Percentiles rank a stretch among this genome's conserved stretches.
Conservation (phyloP, 352 stramenopile genomes). For the Thraustochytrium sp. region DNA sequence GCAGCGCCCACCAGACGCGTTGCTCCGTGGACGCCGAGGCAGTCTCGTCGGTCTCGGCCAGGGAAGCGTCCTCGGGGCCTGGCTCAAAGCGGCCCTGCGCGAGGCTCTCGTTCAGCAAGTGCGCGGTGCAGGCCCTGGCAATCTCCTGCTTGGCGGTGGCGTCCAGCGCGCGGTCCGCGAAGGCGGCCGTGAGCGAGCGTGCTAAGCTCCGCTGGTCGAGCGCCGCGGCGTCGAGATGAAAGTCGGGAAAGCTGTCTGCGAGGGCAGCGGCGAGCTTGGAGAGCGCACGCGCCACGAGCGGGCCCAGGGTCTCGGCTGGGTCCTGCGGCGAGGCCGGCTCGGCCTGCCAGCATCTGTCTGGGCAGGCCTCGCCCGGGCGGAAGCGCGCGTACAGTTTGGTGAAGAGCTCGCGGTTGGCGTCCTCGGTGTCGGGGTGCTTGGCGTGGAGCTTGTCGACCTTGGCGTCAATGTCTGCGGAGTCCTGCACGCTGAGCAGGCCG, state of each 20-base stretch:
- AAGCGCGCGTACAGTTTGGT: slow-evolving; percentile 11
- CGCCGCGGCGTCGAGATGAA: not conserved
- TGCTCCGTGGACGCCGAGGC: not conserved
- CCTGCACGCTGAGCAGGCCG: not conserved
- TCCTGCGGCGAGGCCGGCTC: too few species aligned
- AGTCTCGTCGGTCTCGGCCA: not conserved
- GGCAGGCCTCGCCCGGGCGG: not conserved
- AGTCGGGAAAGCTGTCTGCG: not conserved
- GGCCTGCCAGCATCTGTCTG: not conserved
- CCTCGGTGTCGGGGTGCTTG: slow-evolving; percentile 18
- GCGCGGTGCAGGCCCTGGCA: too few species aligned
- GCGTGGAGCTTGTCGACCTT: slow-evolving; percentile 12
- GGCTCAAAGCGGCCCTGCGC: too few species aligned
- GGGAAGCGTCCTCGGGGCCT: not conserved
- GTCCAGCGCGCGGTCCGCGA: too few species aligned
- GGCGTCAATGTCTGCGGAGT: not conserved
- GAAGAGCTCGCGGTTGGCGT: not conserved
- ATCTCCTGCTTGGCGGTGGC: too few species aligned
- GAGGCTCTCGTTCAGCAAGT: too few species aligned
- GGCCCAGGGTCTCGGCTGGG: not conserved
- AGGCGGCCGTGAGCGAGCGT: too few species aligned
- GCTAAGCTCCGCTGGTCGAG: too few species aligned
- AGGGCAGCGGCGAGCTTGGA: not conserved
- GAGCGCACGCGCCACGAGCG: not conserved
- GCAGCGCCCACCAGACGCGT: slow-evolving; percentile 13